phyloP scores from a whole-genome alignment of 2,329 filamentous ascomycete genomes.

The Diaporthe sp. region DNA sequence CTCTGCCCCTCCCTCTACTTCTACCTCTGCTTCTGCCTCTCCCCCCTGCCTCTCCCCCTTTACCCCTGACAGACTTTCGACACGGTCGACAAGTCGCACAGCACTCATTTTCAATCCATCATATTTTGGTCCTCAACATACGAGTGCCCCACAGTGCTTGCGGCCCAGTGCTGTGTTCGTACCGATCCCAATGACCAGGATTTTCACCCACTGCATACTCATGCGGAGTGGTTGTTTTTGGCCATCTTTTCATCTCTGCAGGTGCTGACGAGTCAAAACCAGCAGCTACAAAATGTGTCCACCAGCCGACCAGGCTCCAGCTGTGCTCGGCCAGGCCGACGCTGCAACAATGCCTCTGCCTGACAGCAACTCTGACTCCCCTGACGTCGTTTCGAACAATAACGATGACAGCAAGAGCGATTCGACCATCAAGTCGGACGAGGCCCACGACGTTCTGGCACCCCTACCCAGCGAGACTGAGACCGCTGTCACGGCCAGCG shows the following conservation, averaged over 20 bases:
- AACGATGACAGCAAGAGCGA: not conserved
- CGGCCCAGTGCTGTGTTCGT: not conserved
- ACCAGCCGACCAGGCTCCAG: slow-evolving; percentile 2
- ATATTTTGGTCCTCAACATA: not conserved
- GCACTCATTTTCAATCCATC: not conserved
- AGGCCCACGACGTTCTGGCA: not conserved
- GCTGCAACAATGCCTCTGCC: slow-evolving; percentile 26
- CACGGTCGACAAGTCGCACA: not conserved
- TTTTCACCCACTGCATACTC: too few relatives aligned
- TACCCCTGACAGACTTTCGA: too few relatives aligned
- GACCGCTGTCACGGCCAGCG: not conserved
- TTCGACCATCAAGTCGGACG: not conserved
- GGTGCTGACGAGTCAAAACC: not conserved
- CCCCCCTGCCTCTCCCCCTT: not conserved
- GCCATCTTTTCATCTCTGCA: not conserved
- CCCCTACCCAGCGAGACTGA: not conserved
- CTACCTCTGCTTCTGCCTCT: too few relatives aligned
- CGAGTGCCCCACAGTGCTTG: not conserved
- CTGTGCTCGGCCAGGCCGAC: not conserved
- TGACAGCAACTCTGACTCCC: slow-evolving; percentile 1
- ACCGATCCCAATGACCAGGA: not conserved
- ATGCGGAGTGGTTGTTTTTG: too few relatives aligned
- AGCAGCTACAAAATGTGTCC: not conserved
- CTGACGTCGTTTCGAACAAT: not conserved
- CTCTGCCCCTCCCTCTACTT: not conserved